These are phyloP conservation scores for Hyphopichia wangnamkhiaoensis DNA, from an alignment of 1,139 yeast genomes.

Conservation along the genomic window DNA sequence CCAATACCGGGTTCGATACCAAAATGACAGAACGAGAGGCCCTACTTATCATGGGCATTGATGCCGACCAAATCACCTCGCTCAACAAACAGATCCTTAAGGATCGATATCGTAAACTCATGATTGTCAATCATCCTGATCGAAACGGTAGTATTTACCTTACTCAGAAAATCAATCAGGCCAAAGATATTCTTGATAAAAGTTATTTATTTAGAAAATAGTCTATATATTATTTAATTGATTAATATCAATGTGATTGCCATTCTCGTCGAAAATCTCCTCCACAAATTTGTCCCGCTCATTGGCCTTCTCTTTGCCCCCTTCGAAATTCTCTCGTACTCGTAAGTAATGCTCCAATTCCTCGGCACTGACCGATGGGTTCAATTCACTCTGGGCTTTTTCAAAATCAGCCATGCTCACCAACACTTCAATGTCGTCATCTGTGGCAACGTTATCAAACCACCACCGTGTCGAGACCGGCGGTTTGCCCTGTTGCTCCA, in stretches of 20 bases:
- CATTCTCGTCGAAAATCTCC: constrained; percentile 7
- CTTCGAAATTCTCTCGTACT: constrained; percentile 80
- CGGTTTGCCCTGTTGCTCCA: constrained; percentile 26
- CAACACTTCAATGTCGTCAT: constrained; percentile 64
- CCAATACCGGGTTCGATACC: constrained; percentile 48
- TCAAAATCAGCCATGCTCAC: constrained; percentile 74
- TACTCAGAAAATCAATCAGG: constrained; percentile 75
- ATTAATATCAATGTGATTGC: constrained; percentile 4
- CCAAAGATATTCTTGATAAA: constrained; percentile 63
- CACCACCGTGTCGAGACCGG: constrained; percentile 76
- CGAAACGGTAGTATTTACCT: constrained; percentile 71
- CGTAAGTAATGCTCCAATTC: constrained; percentile 80
- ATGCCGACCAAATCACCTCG: constrained; percentile 50
- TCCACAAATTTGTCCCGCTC: constrained; percentile 5
- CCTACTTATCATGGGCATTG: constrained; percentile 53
- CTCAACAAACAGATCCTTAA: constrained; percentile 47
- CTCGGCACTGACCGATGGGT: constrained; percentile 85
- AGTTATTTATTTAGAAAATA: constrained; percentile 44
- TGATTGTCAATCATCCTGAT: constrained; percentile 77
- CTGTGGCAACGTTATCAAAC: constrained; percentile 82
- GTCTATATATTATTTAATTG: no score
- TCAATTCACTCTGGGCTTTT: constrained; percentile 68
- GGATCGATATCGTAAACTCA: constrained; percentile 59
- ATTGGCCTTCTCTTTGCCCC: constrained; percentile 39
- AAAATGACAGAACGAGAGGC: constrained; percentile 67